Evolutionary conservation across 2,329 filamentous ascomycete genomes (phyloP), one percentile per base, ranked within the genome.

Genomic region (Monascus ruber): DNA sequence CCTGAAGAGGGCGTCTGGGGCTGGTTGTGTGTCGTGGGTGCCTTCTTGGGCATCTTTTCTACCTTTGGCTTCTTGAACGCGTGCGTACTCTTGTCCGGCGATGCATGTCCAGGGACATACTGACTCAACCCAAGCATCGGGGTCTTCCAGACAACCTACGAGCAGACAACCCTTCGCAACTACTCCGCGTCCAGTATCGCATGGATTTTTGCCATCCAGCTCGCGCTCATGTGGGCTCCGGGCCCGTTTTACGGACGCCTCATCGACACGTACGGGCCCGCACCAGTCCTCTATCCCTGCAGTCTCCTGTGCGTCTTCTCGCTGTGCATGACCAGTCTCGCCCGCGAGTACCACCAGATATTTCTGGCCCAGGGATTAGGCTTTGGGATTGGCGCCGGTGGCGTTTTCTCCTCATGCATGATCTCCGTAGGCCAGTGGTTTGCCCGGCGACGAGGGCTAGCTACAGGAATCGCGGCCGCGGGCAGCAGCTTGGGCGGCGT

Each of bases 201-300:
- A n/a, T 80, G 76, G 76, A 79, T 79, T 35, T 68, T 73, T 0
- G 74, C 73, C 0, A 53, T 78, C 7, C 70, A 77, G 43, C 59
- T 71, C 10, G 74, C 72, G 47, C 66, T 75, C 51, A 69, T 81
- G 65, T 72, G 73, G 50, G 62, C 53, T 24, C 55, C 63, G 49
- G 77, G 79, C 0, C 76, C 77, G 0, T 49, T 83, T 5, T 70
- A 79, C n/a, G 81, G 81, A 1, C 74, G 72, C 32, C 35, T 80
- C 0, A 82, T 72, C 47, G 81, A 85, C 49, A 73, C 65, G 40
- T 73, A 76, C 41, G 81, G 81, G 0, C 76, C 79, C 0, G 68
- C 71, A 26, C 69, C 62, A 34, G 39, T 83, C 1, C 52, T 76
- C 1, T 33, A 73, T 0, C 51, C 61, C 26, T 74, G 74, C 17